Base-by-base conservation (phyloP, 2,329 filamentous ascomycete genomes). In the Didymella pomorum region DNA sequence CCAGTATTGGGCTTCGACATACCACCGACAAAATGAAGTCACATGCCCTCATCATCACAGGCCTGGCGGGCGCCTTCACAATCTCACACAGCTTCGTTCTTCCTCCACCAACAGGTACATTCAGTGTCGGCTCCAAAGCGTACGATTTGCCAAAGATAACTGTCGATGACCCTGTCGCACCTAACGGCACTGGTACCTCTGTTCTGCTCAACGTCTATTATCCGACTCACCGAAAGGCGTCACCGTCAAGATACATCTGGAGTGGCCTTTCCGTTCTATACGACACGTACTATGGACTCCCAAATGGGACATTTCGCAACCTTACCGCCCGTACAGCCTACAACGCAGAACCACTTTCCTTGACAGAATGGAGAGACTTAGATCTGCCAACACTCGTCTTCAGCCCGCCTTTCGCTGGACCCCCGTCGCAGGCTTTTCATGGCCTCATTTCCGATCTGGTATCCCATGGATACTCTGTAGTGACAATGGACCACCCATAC, bases 401-500 rank as follows among this genome's bases (percentile, higher is more conserved):
- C 21, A 45, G 52, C 12, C 64, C 64, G 1, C 23, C 52, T 2
- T 48, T 56, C 23, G 60, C 45, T 1, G 65, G 63, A 4, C 63
- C 65, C 14, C 52, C 61, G 21, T 56, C 54, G 12, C 59, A 52
- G 26, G 4, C 60, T 8, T 66, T 59, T 29, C 26, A 42, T 8
- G 52, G 45, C 16, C 44, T 66, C 4, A 45, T 66, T 25, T 62
- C 61, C 3, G 60, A 65, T 18, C 31, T 63, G 4, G 61, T 50
- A 23, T 61, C 56, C 26, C 44, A 54, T 9, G 61, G 63, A 23
- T 64, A 62, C 47, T 47, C 59, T 8, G 45, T 65, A n/a, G 46
- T 65, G 11, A 59, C 54, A 11, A 29, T 66, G 2, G 65, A 66
- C 37, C 65, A 68, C 41, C 65, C 65, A 1, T 58, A 61, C 51